Evolutionary conservation across 1,139 yeast species (phyloP), one percentile per base, ranked within the genome.

Genomic region (Candida sp.): DNA sequence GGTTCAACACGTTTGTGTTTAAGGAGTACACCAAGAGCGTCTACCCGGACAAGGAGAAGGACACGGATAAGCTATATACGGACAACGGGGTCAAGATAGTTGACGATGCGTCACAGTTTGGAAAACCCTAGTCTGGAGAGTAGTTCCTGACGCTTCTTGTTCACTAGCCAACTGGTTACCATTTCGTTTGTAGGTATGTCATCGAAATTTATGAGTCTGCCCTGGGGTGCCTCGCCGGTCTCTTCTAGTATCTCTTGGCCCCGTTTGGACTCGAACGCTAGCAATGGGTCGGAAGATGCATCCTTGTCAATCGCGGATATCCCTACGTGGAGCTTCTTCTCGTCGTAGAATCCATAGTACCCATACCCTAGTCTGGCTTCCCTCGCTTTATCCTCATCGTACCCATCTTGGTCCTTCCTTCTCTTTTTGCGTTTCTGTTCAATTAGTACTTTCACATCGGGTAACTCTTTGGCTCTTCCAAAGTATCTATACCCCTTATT

Each of bases 401-500:
- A 59, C 40, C 61, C 52, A 34, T 56, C 56, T 31, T 54, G 50
- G 22, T 55, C 62, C 1, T 35, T 52, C 52, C 49, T 58, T 48
- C 54, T 33, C 50, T 49, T 50, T 51, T 32, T 49, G 41, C 40
- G 40, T 9, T 69, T 69, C 42, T 69, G 65, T 52, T 77, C 72
- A 31, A 86, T 59, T 34, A 84, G 57, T 54, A 81, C 80, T 54
- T 82, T 79, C 3, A 88, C 93, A 57, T 90, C 97, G 0, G 93
- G 90, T 11, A 92, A 69, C 44, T 90, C 96, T 49, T 83, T 78
- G 0, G 97, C 97, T 46, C 97, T 69, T 0, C 98, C 98, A 69
- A 84, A 92, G 66, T 90, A 92, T 56, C 89, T 70, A 60, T 84
- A 85, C 1, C 92, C 90, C 47, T 83, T 72, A 12, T 74, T 63